These are phyloP conservation scores for Aspergillus brasiliensis DNA, from an alignment of 2,329 filamentous ascomycete genomes.

Conservation along the genomic window DNA sequence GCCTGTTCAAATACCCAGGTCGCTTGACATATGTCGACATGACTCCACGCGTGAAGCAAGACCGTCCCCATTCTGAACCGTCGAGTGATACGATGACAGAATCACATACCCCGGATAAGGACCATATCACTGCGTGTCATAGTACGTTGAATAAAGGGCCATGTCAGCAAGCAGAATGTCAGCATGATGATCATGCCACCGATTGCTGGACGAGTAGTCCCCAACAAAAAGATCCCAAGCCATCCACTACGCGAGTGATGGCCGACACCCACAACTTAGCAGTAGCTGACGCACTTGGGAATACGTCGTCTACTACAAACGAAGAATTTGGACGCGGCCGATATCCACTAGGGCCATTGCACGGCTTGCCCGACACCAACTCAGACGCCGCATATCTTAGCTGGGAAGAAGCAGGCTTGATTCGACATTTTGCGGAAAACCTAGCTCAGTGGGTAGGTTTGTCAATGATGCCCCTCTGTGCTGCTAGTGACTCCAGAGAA, in stretches of 20 bases:
- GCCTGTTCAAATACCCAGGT: background rate
- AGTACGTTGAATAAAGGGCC: too few species aligned
- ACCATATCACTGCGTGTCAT: too few species aligned
- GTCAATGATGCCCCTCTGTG: background rate
- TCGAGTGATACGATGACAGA: background rate
- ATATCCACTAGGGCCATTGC: constrained; percentile 1
- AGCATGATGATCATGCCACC: too few species aligned
- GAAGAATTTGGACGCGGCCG: background rate
- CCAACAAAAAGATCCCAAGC: too few species aligned
- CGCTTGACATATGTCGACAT: background rate
- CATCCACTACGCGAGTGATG: too few species aligned
- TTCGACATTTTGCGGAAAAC: constrained; percentile 9
- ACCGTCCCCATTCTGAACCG: background rate
- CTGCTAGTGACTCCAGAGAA: background rate
- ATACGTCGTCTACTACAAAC: too few species aligned
- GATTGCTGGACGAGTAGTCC: too few species aligned
- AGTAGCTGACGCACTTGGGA: too few species aligned
- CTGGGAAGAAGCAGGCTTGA: constrained; percentile 9
- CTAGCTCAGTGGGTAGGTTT: constrained; percentile 1
- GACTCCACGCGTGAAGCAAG: background rate
- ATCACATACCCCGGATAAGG: too few species aligned
- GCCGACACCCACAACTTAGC: too few species aligned
- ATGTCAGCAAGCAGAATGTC: too few species aligned
- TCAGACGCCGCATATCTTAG: constrained; percentile 6
- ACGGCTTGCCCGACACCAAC: constrained; percentile 6